A percentile compares a stretch with the other conserved stretches of the same genome.
phyloP scores from a whole-genome alignment of 139 green algal species.

The Yamagishiella unicocca region DNA sequence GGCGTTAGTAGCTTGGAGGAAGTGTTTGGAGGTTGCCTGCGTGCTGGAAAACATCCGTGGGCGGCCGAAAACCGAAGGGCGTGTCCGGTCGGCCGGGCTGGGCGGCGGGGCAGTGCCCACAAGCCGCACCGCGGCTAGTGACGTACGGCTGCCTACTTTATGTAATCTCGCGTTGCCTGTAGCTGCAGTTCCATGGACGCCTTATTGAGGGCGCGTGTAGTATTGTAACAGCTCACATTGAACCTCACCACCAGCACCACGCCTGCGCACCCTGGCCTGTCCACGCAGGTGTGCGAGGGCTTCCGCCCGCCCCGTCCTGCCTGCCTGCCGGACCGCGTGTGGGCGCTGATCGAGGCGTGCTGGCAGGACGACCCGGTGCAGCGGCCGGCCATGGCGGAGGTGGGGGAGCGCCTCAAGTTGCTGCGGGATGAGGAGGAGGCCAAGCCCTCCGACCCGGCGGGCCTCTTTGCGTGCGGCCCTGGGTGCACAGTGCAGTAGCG shows the following conservation, averaged over 20 bases:
- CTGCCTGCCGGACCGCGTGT: background rate
- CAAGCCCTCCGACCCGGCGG: too few relatives aligned
- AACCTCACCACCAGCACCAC: background rate
- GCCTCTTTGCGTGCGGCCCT: too few relatives aligned
- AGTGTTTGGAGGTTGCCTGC: too few relatives aligned
- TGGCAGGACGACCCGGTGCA: conserved; percentile 5
- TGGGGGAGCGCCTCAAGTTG: background rate
- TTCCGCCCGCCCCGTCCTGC: conserved; percentile 8
- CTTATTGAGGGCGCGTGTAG: background rate
- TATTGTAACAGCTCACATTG: background rate
- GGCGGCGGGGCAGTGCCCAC: background rate
- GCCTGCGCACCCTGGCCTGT: background rate
- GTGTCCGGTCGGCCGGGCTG: too few relatives aligned
- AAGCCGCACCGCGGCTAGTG: too few relatives aligned
- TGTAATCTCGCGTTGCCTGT: too few relatives aligned
- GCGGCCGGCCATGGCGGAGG: conserved; percentile 1
- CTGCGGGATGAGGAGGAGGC: too few relatives aligned
- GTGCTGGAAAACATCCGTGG: too few relatives aligned
- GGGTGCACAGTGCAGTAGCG: too few relatives aligned
- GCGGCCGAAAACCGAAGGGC: too few relatives aligned
- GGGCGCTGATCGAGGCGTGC: background rate
- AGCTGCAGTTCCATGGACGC: background rate
- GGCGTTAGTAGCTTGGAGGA: too few relatives aligned
- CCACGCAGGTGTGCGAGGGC: conserved; percentile 4
- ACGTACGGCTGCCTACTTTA: too few relatives aligned